Evolutionary conservation across 176 grass and related monocot genomes (phyloP).

Genomic region (Paspalum vaginatum): DNA sequence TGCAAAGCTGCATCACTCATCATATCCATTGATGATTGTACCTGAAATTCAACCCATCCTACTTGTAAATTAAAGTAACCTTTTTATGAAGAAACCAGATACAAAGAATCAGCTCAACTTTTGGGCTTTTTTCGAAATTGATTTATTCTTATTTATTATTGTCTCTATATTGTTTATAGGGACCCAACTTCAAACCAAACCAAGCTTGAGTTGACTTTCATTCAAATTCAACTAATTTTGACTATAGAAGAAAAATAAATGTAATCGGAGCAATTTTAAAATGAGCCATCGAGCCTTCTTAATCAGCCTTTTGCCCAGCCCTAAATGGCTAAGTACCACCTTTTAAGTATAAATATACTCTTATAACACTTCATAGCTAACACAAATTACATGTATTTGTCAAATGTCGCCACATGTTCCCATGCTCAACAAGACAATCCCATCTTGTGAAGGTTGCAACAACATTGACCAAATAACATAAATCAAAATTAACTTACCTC

Average conservation of each 20-base stretch:
- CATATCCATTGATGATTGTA: not conserved
- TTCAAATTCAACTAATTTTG: no score
- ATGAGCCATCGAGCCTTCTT: no score
- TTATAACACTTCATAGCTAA: not conserved
- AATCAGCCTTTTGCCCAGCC: no score
- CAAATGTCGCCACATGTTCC: not conserved
- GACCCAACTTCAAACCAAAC: no score
- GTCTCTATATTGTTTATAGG: no score
- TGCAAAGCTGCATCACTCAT: not conserved
- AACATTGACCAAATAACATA: not conserved
- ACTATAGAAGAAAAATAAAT: no score
- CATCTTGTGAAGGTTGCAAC: conserved; percentile 11
- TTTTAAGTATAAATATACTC: not conserved
- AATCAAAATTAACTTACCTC: conserved; percentile 26
- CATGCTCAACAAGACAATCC: not conserved
- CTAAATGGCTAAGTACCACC: no score
- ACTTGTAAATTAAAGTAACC: not conserved
- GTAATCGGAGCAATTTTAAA: no score
- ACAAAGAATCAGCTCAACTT: no score
- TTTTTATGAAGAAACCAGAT: no score
- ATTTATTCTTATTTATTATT: not conserved
- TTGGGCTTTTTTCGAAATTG: no score
- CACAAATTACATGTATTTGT: not conserved
- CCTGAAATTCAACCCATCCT: conserved; percentile 14
- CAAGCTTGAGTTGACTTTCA: no score